phyloP scores from a whole-genome alignment of 768 basidiomycete species.

The Lentinula aciculospora region DNA sequence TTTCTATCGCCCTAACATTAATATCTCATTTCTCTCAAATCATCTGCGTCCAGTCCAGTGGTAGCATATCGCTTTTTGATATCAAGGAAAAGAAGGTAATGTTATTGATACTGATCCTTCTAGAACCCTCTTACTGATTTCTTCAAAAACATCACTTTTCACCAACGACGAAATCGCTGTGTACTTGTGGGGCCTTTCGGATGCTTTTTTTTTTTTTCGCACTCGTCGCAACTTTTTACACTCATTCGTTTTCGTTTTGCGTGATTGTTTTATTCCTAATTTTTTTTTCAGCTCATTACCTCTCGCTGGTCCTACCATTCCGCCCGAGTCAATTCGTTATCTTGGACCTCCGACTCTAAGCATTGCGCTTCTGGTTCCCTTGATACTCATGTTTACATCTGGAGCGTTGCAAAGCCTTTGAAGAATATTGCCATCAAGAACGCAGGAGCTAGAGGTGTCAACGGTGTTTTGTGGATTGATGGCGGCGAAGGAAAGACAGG shows the following conservation, averaged over 20 bases:
- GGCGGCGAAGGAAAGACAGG: constrained; percentile 35
- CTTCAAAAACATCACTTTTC: not conserved
- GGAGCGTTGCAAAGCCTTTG: constrained; percentile 66
- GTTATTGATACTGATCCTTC: not conserved
- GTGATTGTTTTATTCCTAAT: not conserved
- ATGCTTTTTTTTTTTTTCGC: no score
- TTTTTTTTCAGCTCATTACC: constrained; percentile 46
- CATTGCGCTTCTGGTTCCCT: constrained; percentile 85
- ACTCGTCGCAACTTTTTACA: no score
- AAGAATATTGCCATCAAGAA: constrained; percentile 82
- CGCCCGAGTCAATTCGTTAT: constrained; percentile 72
- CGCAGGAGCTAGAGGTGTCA: constrained; percentile 81
- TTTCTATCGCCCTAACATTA: constrained; percentile 10
- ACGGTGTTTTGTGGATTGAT: constrained; percentile 74
- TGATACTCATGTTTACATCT: constrained; percentile 91
- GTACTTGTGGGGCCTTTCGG: not conserved
- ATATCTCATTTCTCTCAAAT: constrained; percentile 3
- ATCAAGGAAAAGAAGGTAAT: constrained; percentile 56
- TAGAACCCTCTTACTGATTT: not conserved
- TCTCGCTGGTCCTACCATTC: constrained; percentile 85
- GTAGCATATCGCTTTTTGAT: constrained; percentile 77
- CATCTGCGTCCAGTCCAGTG: constrained; percentile 52
- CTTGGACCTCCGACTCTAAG: constrained; percentile 68
- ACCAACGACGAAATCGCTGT: not conserved
- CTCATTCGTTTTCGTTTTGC: no score